Percentiles rank a stretch among this genome's conserved stretches.
Evolutionary conservation across 495 filamentous ascomycete genomes (phyloP).

Genomic region (Sordaria brevicollis): DNA sequence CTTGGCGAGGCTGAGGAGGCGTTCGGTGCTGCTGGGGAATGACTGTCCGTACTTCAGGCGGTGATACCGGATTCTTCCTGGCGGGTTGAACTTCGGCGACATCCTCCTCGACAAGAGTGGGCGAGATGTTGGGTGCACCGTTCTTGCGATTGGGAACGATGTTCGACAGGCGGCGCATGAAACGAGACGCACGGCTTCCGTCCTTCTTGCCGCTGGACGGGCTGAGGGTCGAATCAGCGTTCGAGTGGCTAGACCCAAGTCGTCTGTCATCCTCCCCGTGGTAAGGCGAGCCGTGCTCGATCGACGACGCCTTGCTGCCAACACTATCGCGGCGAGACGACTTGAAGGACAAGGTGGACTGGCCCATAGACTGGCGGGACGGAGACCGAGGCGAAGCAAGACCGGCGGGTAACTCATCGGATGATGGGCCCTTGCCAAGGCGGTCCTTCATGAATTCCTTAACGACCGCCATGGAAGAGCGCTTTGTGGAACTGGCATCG

Average conservation of each 20-base stretch:
- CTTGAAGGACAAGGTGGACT: slow-evolving; percentile 20
- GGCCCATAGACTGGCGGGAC: slow-evolving; percentile 30
- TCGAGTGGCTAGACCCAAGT: slow-evolving; percentile 10
- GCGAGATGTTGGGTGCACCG: slow-evolving; percentile 42
- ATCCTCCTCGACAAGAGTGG: slow-evolving; percentile 56
- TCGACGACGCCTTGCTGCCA: slow-evolving; percentile 35
- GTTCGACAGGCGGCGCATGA: slow-evolving; percentile 73
- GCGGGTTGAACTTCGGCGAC: slow-evolving; percentile 33
- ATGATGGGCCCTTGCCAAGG: slow-evolving; percentile 26
- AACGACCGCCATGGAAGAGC: slow-evolving; percentile 41
- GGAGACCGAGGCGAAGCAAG: slow-evolving; percentile 29
- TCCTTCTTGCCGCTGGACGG: slow-evolving; percentile 45
- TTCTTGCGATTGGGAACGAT: slow-evolving; percentile 49
- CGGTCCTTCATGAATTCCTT: slow-evolving; percentile 44
- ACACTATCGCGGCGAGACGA: slow-evolving; percentile 30
- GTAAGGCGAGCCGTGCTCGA: slow-evolving; percentile 23
- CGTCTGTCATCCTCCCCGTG: slow-evolving; percentile 22
- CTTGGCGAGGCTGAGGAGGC: slow-evolving; percentile 5
- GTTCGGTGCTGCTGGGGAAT: background rate
- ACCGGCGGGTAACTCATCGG: slow-evolving; percentile 23
- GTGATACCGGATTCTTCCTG: background rate
- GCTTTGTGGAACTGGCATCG: slow-evolving; percentile 21
- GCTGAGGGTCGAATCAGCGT: slow-evolving; percentile 9
- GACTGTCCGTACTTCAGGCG: background rate
- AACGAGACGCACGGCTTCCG: slow-evolving; percentile 54